Evolutionary conservation across 768 basidiomycete species (phyloP).

Genomic region (Mycena polygramma): DNA sequence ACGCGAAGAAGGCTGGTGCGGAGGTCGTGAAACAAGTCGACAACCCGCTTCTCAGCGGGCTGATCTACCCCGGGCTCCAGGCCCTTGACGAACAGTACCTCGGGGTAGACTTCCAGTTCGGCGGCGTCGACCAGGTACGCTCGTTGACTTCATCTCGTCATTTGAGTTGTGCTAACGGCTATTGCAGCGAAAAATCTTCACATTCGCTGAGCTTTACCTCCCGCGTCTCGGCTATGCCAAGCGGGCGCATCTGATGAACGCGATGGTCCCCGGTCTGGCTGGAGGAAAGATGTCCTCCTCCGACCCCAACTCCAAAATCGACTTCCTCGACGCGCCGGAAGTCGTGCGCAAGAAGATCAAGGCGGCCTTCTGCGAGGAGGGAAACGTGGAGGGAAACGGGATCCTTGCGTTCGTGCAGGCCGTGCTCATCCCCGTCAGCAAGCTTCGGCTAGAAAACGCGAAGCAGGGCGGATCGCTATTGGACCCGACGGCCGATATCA

Average conservation of each 20-base stretch:
- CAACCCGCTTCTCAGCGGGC: constrained; percentile 88
- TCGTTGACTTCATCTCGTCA: neutral
- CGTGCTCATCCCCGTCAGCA: constrained; percentile 88
- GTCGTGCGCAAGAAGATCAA: constrained; percentile 91
- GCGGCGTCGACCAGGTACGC: constrained; percentile 93
- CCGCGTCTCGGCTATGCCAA: constrained; percentile 93
- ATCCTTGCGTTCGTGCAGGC: constrained; percentile 87
- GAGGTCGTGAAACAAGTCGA: constrained; percentile 99
- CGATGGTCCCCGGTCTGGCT: constrained; percentile 94
- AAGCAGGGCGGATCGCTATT: constrained; percentile 63
- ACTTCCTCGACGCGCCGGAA: constrained; percentile 92
- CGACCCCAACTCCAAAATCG: constrained; percentile 97
- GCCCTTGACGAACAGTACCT: constrained; percentile 98
- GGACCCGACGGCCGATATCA: constrained; percentile 63
- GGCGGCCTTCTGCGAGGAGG: constrained; percentile 94
- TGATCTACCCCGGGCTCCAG: constrained; percentile 96
- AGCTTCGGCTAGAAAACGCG: constrained; percentile 74
- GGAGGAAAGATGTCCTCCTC: constrained; percentile 99
- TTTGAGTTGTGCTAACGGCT: neutral
- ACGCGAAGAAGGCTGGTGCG: constrained; percentile 98
- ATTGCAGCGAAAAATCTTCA: constrained; percentile 74
- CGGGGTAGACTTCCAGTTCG: constrained; percentile 96
- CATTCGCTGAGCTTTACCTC: constrained; percentile 96
- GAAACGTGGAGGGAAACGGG: constrained; percentile 89
- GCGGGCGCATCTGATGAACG: constrained; percentile 98